A percentile compares a stretch with the other conserved stretches of the same genome.
Conservation (phyloP, 2,329 filamentous ascomycete genomes). For the Chalaropsis ovoidea region DNA sequence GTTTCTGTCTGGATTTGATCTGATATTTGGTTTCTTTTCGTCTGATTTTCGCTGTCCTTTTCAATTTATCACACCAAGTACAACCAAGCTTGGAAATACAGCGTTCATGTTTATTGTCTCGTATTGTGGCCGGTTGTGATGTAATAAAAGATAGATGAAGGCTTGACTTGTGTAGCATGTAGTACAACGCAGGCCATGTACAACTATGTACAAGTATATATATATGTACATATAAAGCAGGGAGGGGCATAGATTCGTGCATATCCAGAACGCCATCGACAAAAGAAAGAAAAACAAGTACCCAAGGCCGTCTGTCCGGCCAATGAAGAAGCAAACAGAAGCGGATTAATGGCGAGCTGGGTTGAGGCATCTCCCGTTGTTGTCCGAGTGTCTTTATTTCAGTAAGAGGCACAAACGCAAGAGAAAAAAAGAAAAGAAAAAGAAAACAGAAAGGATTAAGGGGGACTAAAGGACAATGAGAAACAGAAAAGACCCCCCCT, state of each 20-base stretch:
- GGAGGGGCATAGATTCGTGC: constrained; percentile 6
- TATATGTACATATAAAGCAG: background rate
- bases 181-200: background rate
- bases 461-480: background rate
- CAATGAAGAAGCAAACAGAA: background rate
- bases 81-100: too few species aligned
- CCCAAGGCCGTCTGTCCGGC: constrained; percentile 6
- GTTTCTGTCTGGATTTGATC: too few species aligned
- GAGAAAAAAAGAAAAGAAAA: background rate
- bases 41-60: too few species aligned
- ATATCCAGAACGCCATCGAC: constrained; percentile 11
- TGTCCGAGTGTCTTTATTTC: background rate
- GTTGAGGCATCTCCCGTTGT: background rate
- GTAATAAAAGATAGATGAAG: background rate
- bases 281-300: constrained; percentile 8
- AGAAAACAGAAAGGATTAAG: background rate
- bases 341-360: background rate
- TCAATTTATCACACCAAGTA: too few species aligned
- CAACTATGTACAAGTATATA: constrained; percentile 5
- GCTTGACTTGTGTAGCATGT: background rate
- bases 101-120: too few species aligned
- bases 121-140: too few species aligned
- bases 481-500: constrained; percentile 13
- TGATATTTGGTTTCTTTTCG: too few species aligned
- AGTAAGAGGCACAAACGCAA: background rate